These are phyloP conservation scores for Parietaria judaica DNA, from an alignment of 306 rosid genomes.

Conservation along the genomic window DNA sequence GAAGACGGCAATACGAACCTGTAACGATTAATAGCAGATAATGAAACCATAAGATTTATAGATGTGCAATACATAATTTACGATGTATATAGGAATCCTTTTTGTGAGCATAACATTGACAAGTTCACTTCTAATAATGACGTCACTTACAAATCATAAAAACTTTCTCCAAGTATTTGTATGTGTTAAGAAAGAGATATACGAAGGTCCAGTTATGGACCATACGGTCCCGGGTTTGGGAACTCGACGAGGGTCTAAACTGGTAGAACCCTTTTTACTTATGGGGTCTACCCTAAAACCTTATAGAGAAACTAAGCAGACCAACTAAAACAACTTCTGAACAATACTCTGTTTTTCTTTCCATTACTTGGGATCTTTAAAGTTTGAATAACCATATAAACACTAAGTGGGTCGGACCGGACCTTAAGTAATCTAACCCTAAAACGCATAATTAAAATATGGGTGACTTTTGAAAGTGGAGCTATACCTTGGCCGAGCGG, in stretches of 20 bases:
- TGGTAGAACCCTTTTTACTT: no score
- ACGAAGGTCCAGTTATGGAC: no score
- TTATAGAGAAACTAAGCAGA: no score
- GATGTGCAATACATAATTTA: conserved; percentile 13
- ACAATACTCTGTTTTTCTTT: no score
- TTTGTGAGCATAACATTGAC: neutral
- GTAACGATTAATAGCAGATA: conserved; percentile 16
- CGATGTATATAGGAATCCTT: neutral
- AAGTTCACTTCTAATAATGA: neutral
- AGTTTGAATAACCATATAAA: no score
- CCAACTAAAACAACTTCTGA: no score
- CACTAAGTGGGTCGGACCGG: neutral
- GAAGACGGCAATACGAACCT: conserved; percentile 99
- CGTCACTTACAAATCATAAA: neutral
- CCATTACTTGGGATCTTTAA: no score
- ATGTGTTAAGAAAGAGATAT: no score
- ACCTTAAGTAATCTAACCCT: neutral
- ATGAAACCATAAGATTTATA: conserved; percentile 17
- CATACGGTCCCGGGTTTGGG: no score
- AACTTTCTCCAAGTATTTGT: no score
- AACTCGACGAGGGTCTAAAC: no score
- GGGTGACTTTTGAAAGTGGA: neutral
- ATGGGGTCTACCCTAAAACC: no score
- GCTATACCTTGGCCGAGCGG: conserved; percentile 90
- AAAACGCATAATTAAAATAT: neutral